phyloP scores from a whole-genome alignment of 2,329 filamentous ascomycete genomes.

The Alternaria gansuensis region DNA sequence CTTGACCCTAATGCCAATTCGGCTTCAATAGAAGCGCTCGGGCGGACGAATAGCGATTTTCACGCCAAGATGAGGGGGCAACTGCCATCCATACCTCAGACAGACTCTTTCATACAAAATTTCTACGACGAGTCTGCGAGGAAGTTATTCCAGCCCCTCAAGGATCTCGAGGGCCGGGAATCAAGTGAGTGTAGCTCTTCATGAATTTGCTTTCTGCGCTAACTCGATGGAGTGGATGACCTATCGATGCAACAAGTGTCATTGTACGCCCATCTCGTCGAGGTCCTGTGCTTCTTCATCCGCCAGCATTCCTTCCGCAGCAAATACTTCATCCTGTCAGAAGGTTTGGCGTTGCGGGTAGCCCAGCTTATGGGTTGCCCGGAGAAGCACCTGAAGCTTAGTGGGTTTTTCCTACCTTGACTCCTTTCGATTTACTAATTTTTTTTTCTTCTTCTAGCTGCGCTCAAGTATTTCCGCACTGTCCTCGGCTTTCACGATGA shows the following conservation, averaged over 20 bases:
- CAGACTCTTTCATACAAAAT: constrained; percentile 82
- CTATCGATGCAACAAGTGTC: constrained; percentile 85
- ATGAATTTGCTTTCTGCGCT: constrained; percentile 17
- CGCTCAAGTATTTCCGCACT: constrained; percentile 91
- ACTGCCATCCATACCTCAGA: constrained; percentile 68
- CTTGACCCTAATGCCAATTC: constrained; percentile 75
- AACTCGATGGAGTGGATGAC: constrained; percentile 66
- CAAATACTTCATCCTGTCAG: constrained; percentile 84
- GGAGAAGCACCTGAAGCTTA: constrained; percentile 92
- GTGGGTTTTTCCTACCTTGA: constrained; percentile 59
- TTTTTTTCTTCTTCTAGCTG: constrained; percentile 63
- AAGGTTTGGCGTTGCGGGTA: constrained; percentile 80
- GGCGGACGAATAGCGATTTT: constrained; percentile 72
- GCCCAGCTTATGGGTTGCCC: constrained; percentile 81
- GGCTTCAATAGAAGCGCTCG: constrained; percentile 67
- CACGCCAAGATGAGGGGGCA: constrained; percentile 67
- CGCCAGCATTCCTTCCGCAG: constrained; percentile 86
- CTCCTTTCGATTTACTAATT: constrained; percentile 21
- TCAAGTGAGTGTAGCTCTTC: constrained; percentile 54
- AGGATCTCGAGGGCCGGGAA: constrained; percentile 75
- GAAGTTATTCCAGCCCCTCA: constrained; percentile 85
- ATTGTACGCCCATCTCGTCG: constrained; percentile 89
- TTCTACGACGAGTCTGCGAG: constrained; percentile 91
- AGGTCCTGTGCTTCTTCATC: constrained; percentile 93
- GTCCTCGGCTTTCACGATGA: constrained; percentile 87